Evolutionary conservation across 176 grass and related monocot genomes (phyloP).

Genomic region (Oryza meyeriana): DNA sequence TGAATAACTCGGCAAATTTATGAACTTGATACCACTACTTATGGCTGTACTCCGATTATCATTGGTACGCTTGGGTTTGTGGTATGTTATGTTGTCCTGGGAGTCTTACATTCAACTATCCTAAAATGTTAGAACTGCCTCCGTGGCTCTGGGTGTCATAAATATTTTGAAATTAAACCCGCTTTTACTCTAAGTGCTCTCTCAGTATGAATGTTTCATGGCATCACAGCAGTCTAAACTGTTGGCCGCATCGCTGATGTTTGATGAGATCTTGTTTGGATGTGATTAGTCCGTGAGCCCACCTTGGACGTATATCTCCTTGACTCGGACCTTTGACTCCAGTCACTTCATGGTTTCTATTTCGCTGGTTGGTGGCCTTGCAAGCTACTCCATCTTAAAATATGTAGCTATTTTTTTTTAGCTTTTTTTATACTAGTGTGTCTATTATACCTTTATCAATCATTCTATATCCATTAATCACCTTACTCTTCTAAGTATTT

Average conservation of each 20-base stretch:
- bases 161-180: not conserved
- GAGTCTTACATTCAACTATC: slow-evolving; percentile 11
- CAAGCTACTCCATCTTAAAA: too few species aligned
- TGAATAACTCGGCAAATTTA: slow-evolving; percentile 30
- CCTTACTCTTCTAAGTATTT: too few species aligned
- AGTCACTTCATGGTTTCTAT: too few species aligned
- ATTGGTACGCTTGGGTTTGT: not conserved
- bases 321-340: too few species aligned
- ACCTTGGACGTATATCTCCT: too few species aligned
- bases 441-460: too few species aligned
- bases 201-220: not conserved
- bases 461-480: too few species aligned
- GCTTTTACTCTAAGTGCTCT: not conserved
- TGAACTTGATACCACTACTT: not conserved
- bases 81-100: not conserved
- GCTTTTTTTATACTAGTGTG: too few species aligned
- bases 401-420: too few species aligned
- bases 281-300: too few species aligned
- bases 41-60: not conserved
- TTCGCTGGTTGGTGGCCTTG: too few species aligned
- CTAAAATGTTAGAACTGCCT: not conserved
- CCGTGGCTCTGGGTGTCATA: not conserved
- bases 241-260: not conserved
- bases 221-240: not conserved
- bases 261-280: not conserved